phyloP scores from a whole-genome alignment of 768 basidiomycete genomes.

The Naganishia randhawae region DNA sequence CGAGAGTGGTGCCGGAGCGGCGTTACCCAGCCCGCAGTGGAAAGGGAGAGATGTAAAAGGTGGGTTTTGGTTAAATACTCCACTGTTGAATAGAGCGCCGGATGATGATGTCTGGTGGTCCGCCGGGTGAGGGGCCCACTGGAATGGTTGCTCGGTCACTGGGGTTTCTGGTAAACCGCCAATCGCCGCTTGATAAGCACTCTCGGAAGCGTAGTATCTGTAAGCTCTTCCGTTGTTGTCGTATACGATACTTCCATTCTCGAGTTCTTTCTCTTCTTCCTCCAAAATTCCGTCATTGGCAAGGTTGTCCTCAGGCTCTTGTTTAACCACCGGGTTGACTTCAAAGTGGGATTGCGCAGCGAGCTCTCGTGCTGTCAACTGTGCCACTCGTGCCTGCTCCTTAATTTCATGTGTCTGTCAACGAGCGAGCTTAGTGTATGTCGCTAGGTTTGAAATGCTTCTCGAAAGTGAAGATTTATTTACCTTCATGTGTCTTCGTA shows the following conservation, averaged over 20 bases:
- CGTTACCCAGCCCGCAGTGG: background rate
- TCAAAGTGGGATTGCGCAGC: background rate
- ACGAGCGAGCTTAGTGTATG: background rate
- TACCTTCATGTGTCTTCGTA: conserved; percentile 44
- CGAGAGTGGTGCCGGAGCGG: background rate
- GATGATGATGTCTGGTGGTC: no score
- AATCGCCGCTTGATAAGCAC: conserved; percentile 6
- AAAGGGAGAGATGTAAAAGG: background rate
- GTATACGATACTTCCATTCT: conserved; percentile 14
- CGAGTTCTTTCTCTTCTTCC: conserved; percentile 7
- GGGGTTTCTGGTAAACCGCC: background rate
- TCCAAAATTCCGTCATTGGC: background rate
- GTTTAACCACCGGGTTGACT: background rate
- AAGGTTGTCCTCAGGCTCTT: background rate
- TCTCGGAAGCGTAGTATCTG: conserved; percentile 9
- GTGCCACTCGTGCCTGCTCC: background rate
- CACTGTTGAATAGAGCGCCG: background rate
- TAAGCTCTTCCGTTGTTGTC: conserved; percentile 12
- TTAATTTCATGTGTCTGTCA: conserved; percentile 7
- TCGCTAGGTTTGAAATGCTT: background rate
- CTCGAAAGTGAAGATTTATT: background rate
- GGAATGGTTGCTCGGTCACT: background rate
- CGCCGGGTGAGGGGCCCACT: background rate
- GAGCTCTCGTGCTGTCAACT: background rate
- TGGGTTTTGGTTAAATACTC: background rate